Percentiles rank a stretch among this genome's conserved stretches.
These are phyloP conservation scores for Clausena lansium DNA, from an alignment of 345 rosid genomes.

Conservation along the genomic window DNA sequence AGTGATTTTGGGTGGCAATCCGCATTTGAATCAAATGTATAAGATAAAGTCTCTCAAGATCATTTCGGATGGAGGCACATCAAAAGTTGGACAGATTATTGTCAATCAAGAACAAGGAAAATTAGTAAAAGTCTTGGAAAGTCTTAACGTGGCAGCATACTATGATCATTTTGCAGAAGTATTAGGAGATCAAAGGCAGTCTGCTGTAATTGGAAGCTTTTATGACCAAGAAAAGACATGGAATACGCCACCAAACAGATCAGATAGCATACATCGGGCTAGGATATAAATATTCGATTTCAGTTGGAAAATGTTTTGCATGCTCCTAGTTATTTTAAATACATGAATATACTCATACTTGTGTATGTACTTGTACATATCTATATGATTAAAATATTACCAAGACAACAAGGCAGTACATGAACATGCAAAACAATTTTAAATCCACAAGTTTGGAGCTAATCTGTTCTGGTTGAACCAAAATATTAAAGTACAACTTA, in stretches of 20 bases:
- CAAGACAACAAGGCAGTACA: neutral
- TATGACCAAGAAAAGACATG: constrained; percentile 61
- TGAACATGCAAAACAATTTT: neutral
- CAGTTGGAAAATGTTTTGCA: neutral
- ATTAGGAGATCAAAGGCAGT: constrained; percentile 37
- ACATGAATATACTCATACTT: neutral
- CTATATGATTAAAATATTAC: neutral
- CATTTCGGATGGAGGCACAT: constrained; percentile 51
- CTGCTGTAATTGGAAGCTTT: constrained; percentile 71
- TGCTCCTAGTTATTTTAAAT: neutral
- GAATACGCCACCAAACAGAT: constrained; percentile 38
- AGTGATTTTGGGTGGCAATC: constrained; percentile 43
- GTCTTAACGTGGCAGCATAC: constrained; percentile 36
- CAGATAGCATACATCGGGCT: neutral
- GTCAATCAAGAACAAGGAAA: constrained; percentile 45
- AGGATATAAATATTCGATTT: neutral
- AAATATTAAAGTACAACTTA: neutral
- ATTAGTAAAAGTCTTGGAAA: constrained; percentile 43
- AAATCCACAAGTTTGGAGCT: neutral
- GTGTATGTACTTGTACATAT: neutral
- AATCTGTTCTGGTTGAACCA: neutral
- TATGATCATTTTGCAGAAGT: constrained; percentile 12
- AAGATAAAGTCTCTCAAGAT: constrained; percentile 42
- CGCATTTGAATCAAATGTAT: constrained; percentile 36
- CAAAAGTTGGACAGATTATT: constrained; percentile 51